Base-by-base conservation (phyloP, 2,329 filamentous ascomycete species). In the Dichotomopilus funicola region DNA sequence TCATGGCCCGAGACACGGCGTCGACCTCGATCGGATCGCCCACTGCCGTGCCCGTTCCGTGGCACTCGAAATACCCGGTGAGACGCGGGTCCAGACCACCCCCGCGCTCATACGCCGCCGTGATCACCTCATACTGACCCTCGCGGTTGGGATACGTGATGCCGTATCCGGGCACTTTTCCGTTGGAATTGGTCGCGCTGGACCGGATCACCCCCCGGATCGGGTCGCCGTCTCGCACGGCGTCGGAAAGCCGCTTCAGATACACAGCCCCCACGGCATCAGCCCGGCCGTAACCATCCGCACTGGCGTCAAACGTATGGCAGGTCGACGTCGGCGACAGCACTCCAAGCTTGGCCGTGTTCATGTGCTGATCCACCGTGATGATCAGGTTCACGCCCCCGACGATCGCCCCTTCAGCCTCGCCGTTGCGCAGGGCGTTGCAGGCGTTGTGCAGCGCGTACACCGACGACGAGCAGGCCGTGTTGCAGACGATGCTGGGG, bases 11-110 rank as follows among this genome's bases (percentile, higher is more conserved):
- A 2, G 61, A 58, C n/a, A 76, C 67, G 11, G 72, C 74, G 6
- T 62, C 59, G 34, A 71, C 69, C 56, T 77, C 74, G 12, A 67
- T 64, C 0, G 72, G 70, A 54, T 77, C 74, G 7, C 74, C 75
- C 1, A 68, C 66, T 57, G 33, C 55, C 3, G 74, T 76, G 5
- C 73, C 73, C 1, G 73, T 75, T 11, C 72, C 73, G 41, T 74
- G 71, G 19, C 27, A 42, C 49, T 58, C 58, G 6, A 60, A 46
- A 31, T 46, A 46, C 1, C 44, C 44, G 3, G 44, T 46, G 31
- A 46, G 44, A 8, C 44, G 44, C 27, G 44, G 44, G 31, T 46
- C 44, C 6, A 46, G 44, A 12, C 34, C 44, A 35, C 48, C 19
- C 11, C 48, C 48, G 1, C 34, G 48, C 34, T 50, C 35, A 33